Conservation (phyloP, 2,329 filamentous ascomycete species). For the Neopestalotiopsis sp. region DNA sequence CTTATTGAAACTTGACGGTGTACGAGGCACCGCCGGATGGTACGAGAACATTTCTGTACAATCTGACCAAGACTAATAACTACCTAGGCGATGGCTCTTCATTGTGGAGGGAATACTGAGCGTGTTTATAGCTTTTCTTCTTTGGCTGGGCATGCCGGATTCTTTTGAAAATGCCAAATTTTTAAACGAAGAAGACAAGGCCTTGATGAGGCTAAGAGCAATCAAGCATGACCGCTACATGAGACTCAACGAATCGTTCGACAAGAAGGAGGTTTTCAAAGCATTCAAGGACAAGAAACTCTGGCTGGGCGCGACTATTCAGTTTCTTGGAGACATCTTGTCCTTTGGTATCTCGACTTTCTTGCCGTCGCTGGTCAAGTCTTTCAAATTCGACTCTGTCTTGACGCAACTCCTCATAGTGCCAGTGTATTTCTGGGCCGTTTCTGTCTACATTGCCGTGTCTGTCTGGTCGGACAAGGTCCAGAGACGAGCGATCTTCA, state of each 20-base stretch:
- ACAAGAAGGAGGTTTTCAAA: conserved; percentile 18
- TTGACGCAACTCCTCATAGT: conserved; percentile 19
- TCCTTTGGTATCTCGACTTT: conserved; percentile 18
- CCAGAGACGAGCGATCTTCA: conserved; percentile 20
- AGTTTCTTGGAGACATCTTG: conserved; percentile 18
- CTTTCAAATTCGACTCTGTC: conserved; percentile 19
- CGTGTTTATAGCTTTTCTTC: conserved; percentile 8
- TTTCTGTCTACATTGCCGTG: conserved; percentile 18
- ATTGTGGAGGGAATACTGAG: conserved; percentile 18
- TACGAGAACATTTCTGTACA: neutral
- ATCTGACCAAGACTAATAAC: neutral
- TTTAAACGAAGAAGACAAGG: conserved; percentile 18
- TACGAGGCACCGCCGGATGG: conserved; percentile 16
- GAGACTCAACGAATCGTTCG: conserved; percentile 18
- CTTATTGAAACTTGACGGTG: conserved; percentile 15
- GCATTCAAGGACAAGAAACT: conserved; percentile 21
- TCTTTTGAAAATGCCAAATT: conserved; percentile 19
- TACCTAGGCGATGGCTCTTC: conserved; percentile 13
- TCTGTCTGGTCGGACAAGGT: conserved; percentile 21
- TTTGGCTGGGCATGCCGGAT: conserved; percentile 20
- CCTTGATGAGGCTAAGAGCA: conserved; percentile 16
- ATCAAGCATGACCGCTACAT: conserved; percentile 18
- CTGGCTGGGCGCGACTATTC: conserved; percentile 16
- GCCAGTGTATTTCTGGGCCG: conserved; percentile 19
- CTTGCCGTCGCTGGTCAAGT: conserved; percentile 18